These are phyloP conservation scores for Aspergillus udagawae DNA, from an alignment of 2,329 filamentous ascomycete genomes.

Conservation along the genomic window DNA sequence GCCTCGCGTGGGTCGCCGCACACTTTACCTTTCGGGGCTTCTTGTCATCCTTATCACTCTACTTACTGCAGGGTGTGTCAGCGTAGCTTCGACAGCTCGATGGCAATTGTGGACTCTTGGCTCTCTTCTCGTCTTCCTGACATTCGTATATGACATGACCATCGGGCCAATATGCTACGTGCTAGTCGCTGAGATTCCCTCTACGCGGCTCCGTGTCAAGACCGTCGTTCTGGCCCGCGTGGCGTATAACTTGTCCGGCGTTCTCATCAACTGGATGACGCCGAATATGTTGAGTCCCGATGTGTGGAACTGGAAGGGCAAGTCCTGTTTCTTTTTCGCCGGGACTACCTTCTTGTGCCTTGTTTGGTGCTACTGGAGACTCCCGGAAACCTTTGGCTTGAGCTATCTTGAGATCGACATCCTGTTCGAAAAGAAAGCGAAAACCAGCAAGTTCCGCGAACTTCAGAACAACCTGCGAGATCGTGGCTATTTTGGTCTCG, in stretches of 20 bases:
- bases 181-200: conserved; percentile 51
- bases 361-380: conserved; percentile 70
- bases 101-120: conserved; percentile 38
- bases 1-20: conserved; percentile 35
- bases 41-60: conserved; percentile 18
- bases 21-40: conserved; percentile 33
- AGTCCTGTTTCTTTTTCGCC: conserved; percentile 77
- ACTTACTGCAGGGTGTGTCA: conserved; percentile 4
- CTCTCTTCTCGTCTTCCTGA: conserved; percentile 50
- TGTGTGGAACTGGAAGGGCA: conserved; percentile 79
- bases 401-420: conserved; percentile 79
- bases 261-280: conserved; percentile 56
- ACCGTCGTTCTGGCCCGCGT: conserved; percentile 51
- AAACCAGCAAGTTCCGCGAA: neutral
- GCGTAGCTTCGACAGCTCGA: conserved; percentile 19
- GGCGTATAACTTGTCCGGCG: conserved; percentile 50
- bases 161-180: conserved; percentile 53
- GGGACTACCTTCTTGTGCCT: conserved; percentile 71
- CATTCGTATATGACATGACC: conserved; percentile 52
- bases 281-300: conserved; percentile 85
- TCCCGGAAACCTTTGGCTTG: conserved; percentile 71
- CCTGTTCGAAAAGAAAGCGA: conserved; percentile 63
- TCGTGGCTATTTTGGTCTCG: neutral
- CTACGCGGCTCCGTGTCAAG: conserved; percentile 52
- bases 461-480: neutral